Percentiles rank a stretch among this genome's conserved stretches.
These are phyloP conservation scores for Lipomyces chichibuensis DNA, from an alignment of 805 yeast species.

Conservation along the genomic window DNA sequence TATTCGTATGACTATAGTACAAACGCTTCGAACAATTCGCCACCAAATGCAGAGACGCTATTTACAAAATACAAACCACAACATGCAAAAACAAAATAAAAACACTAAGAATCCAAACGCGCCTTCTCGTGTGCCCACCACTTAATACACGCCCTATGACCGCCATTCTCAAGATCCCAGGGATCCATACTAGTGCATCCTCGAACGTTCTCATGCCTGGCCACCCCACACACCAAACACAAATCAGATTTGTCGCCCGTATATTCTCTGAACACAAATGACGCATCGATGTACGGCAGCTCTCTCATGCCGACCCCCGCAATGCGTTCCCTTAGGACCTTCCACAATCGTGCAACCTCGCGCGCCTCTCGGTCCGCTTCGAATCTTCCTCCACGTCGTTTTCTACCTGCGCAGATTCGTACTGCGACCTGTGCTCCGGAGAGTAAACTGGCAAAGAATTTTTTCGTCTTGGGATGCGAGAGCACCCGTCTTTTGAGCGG, in stretches of 20 bases:
- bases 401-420: conserved; percentile 35
- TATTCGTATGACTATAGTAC: no score
- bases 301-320: conserved; percentile 32
- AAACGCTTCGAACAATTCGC: not conserved
- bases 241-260: conserved; percentile 22
- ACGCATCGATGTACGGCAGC: conserved; percentile 28
- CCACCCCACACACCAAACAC: conserved; percentile 34
- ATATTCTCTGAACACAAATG: conserved; percentile 19
- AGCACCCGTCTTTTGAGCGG: conserved; percentile 33
- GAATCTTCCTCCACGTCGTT: conserved; percentile 26
- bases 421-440: conserved; percentile 29
- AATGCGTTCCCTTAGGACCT: conserved; percentile 26
- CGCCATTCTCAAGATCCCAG: conserved; percentile 32
- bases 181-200: conserved; percentile 17
- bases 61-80: not conserved
- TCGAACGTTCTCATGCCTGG: conserved; percentile 23
- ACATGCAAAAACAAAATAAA: conserved; percentile 3
- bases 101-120: conserved; percentile 20
- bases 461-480: conserved; percentile 24
- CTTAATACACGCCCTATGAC: conserved; percentile 29
- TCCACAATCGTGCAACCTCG: conserved; percentile 30
- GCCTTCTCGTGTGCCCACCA: conserved; percentile 37
- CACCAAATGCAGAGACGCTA: not conserved
- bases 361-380: conserved; percentile 35
- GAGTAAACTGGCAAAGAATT: conserved; percentile 25